These are phyloP conservation scores for Aristolochia contorta DNA, from an alignment of 164 flowering plant genomes.

Conservation along the genomic window DNA sequence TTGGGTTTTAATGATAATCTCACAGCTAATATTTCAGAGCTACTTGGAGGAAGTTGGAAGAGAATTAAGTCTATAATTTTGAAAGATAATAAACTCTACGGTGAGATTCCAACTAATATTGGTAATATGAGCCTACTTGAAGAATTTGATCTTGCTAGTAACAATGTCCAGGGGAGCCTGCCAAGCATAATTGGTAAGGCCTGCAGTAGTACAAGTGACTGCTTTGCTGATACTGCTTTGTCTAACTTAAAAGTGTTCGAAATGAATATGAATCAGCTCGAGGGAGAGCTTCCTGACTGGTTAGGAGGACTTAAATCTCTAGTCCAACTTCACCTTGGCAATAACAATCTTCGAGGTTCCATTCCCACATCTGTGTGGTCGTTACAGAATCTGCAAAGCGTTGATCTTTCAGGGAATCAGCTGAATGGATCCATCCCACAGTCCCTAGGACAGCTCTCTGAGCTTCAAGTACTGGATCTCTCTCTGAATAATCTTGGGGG, in stretches of 20 bases:
- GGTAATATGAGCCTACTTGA: conserved; percentile 4
- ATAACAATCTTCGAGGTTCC: conserved; percentile 26
- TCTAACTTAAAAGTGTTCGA: not conserved
- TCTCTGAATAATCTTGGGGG: conserved; percentile 23
- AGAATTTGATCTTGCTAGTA: conserved; percentile 32
- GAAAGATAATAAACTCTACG: not conserved
- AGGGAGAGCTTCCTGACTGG: conserved; percentile 31
- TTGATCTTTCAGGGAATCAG: conserved; percentile 21
- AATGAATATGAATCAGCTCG: conserved; percentile 12
- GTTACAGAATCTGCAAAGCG: conserved; percentile 9
- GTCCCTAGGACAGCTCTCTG: conserved; percentile 24
- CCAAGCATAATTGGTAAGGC: not conserved
- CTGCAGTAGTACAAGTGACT: not conserved
- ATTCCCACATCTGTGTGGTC: conserved; percentile 25
- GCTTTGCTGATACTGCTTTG: not conserved
- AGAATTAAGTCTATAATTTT: not conserved
- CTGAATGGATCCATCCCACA: conserved; percentile 23
- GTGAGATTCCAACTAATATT: not conserved
- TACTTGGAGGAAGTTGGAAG: conserved; percentile 1
- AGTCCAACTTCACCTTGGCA: conserved; percentile 10
- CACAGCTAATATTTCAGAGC: not conserved
- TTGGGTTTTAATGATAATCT: no score
- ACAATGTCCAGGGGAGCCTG: conserved; percentile 21
- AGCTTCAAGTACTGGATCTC: conserved; percentile 14
- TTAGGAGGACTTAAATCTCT: conserved; percentile 28